Conservation (phyloP, 768 basidiomycete species). For the Russula brevipes region DNA sequence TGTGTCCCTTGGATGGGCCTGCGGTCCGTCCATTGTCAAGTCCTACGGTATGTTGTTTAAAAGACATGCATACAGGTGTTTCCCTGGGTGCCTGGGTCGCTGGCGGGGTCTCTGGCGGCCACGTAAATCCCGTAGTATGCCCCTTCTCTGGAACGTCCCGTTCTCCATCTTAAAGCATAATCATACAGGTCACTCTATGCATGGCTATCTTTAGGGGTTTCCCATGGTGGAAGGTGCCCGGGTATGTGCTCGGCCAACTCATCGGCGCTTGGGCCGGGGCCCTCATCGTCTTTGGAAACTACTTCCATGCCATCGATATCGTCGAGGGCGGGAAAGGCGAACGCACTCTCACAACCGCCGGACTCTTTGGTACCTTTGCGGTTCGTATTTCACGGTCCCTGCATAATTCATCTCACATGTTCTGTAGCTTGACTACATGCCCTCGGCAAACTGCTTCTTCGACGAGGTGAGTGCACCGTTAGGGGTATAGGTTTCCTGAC, state of each 20-base stretch:
- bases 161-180: neutral
- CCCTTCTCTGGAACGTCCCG: neutral
- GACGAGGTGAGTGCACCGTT: constrained; percentile 34
- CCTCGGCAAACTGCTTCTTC: constrained; percentile 42
- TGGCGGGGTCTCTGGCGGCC: constrained; percentile 65
- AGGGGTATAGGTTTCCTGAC: neutral
- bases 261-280: constrained; percentile 57
- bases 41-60: neutral
- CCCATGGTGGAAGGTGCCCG: constrained; percentile 77
- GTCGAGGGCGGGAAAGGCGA: constrained; percentile 51
- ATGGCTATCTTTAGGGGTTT: constrained; percentile 66
- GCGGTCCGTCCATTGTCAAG: constrained; percentile 14
- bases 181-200: constrained; percentile 56
- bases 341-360: constrained; percentile 55
- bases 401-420: neutral
- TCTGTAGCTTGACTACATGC: constrained; percentile 39
- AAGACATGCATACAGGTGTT: constrained; percentile 36
- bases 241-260: constrained; percentile 57
- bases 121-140: constrained; percentile 39
- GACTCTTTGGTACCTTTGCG: constrained; percentile 56
- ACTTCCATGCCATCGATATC: constrained; percentile 60
- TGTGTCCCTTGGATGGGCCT: constrained; percentile 26
- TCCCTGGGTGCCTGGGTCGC: constrained; percentile 66
- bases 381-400: constrained; percentile 34
- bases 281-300: constrained; percentile 56